Base-by-base conservation (phyloP, 1,284 basidiomycete genomes). In the Ceratobasidium sp. region DNA sequence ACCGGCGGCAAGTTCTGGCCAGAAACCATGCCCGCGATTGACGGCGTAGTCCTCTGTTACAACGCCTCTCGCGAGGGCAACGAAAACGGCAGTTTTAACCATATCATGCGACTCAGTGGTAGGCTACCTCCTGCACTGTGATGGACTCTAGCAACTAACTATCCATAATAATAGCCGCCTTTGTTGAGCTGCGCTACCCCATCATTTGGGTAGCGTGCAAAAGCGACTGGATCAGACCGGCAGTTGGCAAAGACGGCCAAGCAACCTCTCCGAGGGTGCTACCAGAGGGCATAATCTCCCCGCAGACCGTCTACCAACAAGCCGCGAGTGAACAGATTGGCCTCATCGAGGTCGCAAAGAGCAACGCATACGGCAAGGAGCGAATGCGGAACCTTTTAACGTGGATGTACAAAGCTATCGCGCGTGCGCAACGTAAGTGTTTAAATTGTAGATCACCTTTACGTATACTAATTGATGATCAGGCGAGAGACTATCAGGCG, bases 41-140 rank as follows among this genome's bases (percentile, higher is more conserved):
- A 91, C 74, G 90, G 87, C 6, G 82, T 87, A 25, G 82, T 92
- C 49, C 82, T 92, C 50, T 92, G 90, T 73, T 92, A 91, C 76
- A 88, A 92, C 77, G 83, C 86, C 13, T 85, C 86, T 0, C 79
- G 84, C 71, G 77, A 57, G 77, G 70, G 75, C 78, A 12, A 91
- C 90, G 29, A 89, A 88, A 73, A 76, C 77, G 42, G 85, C 84
- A 49, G 83, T 91, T 34, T 83, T 86, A 76, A 20, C 15, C 17
- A 70, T 73, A 34, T 22, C 31, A 12, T 42, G 34, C 31, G 32
- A 32, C 35, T 54, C 31, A 68, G 38, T 32, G 49, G 50, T 68
- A 20, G 50, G 47, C 13, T 38, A 17, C 2, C 38, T 27, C 43
- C 29, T 53, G 20, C 42, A 32, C 17, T 35, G 13, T 10, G n/a